phyloP scores from a whole-genome alignment of 345 rosid species.

The Citrus medica region DNA sequence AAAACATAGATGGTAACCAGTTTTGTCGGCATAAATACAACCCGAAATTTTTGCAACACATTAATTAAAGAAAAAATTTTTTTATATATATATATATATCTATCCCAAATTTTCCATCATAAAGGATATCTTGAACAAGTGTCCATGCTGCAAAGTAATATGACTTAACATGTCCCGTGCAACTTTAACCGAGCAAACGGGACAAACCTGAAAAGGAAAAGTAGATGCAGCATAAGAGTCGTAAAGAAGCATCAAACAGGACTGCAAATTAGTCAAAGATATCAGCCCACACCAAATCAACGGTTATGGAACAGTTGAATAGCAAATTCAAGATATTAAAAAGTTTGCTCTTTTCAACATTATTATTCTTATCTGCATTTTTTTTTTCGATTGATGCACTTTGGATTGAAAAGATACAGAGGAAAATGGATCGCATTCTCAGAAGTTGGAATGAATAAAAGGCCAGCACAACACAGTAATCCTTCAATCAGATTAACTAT shows the following conservation, averaged over 20 bases:
- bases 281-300: not conserved
- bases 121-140: slow-evolving; percentile 64
- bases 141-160: slow-evolving; percentile 48
- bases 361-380: not conserved
- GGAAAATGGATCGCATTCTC: not conserved
- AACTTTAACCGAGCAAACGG: slow-evolving; percentile 53
- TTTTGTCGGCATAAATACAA: not conserved
- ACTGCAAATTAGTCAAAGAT: slow-evolving; percentile 2
- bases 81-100: not conserved
- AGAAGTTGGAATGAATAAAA: not conserved
- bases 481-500: not conserved
- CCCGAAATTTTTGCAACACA: not conserved
- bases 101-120: not conserved
- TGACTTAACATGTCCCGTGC: slow-evolving; percentile 53
- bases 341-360: not conserved
- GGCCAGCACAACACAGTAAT: not conserved
- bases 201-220: slow-evolving; percentile 48
- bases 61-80: not conserved
- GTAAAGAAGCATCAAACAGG: slow-evolving; percentile 15
- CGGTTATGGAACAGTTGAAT: not conserved
- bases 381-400: not conserved
- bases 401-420: not conserved
- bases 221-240: slow-evolving; percentile 12
- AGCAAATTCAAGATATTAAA: not conserved
- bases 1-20: slow-evolving; percentile 11